These are phyloP conservation scores for Ogataea naganishii DNA, from an alignment of 805 yeast species.

Conservation along the genomic window DNA sequence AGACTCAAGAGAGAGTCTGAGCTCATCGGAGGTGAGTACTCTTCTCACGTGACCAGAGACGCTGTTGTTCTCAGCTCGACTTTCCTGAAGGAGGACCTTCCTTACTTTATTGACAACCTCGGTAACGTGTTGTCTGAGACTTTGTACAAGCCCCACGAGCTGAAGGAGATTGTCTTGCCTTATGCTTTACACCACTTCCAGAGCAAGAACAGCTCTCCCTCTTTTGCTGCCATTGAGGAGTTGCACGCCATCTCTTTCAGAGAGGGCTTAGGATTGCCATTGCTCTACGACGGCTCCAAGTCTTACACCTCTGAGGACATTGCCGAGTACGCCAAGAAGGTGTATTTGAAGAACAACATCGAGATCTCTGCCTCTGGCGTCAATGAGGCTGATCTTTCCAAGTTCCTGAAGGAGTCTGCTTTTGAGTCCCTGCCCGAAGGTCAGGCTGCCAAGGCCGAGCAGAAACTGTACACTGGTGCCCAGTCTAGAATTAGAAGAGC, in stretches of 20 bases:
- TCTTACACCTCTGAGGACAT: conserved; percentile 56
- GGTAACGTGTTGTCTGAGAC: conserved; percentile 67
- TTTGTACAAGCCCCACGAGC: conserved; percentile 75
- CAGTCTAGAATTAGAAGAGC: conserved; percentile 56
- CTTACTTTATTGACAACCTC: conserved; percentile 82
- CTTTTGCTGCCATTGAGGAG: conserved; percentile 61
- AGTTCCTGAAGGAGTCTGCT: conserved; percentile 58
- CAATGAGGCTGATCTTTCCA: conserved; percentile 55
- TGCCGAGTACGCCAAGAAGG: conserved; percentile 54
- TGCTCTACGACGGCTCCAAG: conserved; percentile 59
- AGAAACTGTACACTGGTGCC: conserved; percentile 49
- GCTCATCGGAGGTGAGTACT: conserved; percentile 78
- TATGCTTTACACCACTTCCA: conserved; percentile 57
- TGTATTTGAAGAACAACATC: conserved; percentile 63
- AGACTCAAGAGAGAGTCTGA: conserved; percentile 93
- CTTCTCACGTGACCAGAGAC: conserved; percentile 73
- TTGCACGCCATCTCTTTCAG: conserved; percentile 79
- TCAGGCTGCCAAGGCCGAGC: conserved; percentile 30
- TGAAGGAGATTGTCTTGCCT: conserved; percentile 74
- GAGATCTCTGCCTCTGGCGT: conserved; percentile 70
- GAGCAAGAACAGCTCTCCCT: conserved; percentile 42
- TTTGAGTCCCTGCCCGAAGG: conserved; percentile 60
- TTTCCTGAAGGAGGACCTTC: conserved; percentile 82
- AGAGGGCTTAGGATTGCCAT: conserved; percentile 79
- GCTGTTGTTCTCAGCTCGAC: conserved; percentile 69